Conservation (phyloP, 164 flowering plant genomes). For the Litsea cubeba region DNA sequence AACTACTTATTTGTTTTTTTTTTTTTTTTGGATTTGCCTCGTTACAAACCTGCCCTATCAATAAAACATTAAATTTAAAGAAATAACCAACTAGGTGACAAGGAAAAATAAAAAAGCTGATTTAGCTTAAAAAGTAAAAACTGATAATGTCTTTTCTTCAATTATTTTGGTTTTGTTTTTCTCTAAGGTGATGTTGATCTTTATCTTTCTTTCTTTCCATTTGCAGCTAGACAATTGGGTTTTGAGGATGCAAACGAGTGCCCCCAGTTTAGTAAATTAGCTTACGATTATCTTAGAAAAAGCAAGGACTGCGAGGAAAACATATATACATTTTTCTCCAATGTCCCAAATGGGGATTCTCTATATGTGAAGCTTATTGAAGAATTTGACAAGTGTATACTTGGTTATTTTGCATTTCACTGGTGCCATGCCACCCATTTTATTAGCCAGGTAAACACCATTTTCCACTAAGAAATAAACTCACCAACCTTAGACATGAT, state of each 20-base stretch:
- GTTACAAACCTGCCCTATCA: too few relatives aligned
- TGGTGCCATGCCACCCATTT: conserved; percentile 66
- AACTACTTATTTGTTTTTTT: too few relatives aligned
- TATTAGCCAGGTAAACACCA: conserved; percentile 55
- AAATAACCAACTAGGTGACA: too few relatives aligned
- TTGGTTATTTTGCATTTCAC: conserved; percentile 74
- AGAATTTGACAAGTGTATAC: conserved; percentile 77
- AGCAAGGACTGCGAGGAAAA: conserved; percentile 47
- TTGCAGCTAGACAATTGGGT: conserved; percentile 81
- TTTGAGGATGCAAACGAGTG: conserved; percentile 54
- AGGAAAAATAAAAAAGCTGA: too few relatives aligned
- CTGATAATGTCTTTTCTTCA: too few relatives aligned
- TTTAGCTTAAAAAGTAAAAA: too few relatives aligned
- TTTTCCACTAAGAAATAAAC: background rate
- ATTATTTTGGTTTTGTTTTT: background rate
- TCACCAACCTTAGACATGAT: background rate
- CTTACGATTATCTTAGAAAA: conserved; percentile 55
- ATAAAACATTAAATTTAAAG: too few relatives aligned
- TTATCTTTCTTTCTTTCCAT: background rate
- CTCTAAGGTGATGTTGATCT: background rate
- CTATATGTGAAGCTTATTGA: conserved; percentile 56
- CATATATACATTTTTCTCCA: conserved; percentile 47
- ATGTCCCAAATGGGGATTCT: conserved; percentile 38
- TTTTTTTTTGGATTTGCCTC: too few relatives aligned
- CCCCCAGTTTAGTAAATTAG: conserved; percentile 53